These are phyloP conservation scores for Cenococcum geophilum DNA, from an alignment of 495 filamentous ascomycete species.

Conservation along the genomic window DNA sequence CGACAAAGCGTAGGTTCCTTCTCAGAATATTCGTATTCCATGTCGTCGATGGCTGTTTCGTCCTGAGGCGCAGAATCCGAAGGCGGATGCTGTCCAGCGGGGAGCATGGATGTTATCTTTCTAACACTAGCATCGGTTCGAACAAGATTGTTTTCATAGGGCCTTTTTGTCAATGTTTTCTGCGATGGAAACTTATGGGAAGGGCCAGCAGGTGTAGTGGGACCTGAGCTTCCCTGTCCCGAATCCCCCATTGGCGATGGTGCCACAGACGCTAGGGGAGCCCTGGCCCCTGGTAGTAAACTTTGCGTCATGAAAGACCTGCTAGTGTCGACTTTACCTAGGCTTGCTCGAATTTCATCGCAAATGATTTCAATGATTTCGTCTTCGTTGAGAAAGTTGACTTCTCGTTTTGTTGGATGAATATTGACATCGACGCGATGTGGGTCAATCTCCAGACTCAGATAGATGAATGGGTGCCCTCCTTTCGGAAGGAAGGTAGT, in stretches of 20 bases:
- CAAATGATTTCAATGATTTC: conserved; percentile 90
- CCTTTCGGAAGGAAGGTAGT: conserved; percentile 86
- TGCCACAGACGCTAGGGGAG: conserved; percentile 27
- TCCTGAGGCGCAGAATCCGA: conserved; percentile 14
- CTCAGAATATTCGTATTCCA: conserved; percentile 65
- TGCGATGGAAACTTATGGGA: conserved; percentile 30
- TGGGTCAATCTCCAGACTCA: conserved; percentile 90
- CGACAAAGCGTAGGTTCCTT: conserved; percentile 63
- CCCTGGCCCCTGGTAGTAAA: conserved; percentile 64
- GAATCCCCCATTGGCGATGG: neutral
- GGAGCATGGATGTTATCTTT: conserved; percentile 94
- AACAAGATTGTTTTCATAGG: conserved; percentile 83
- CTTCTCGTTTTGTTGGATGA: conserved; percentile 95
- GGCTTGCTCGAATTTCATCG: conserved; percentile 66
- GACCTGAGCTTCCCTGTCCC: conserved; percentile 4
- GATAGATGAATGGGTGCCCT: conserved; percentile 89
- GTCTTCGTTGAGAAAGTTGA: conserved; percentile 97
- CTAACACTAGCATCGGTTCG: conserved; percentile 84
- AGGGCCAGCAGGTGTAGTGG: neutral
- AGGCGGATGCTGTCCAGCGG: conserved; percentile 40
- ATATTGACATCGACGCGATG: conserved; percentile 94
- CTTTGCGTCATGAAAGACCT: conserved; percentile 92
- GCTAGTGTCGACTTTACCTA: conserved; percentile 88
- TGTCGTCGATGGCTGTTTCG: conserved; percentile 39
- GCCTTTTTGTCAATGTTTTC: conserved; percentile 47